Base-by-base conservation (phyloP, 352 stramenopile genomes). In the Lagenidium giganteum region DNA sequence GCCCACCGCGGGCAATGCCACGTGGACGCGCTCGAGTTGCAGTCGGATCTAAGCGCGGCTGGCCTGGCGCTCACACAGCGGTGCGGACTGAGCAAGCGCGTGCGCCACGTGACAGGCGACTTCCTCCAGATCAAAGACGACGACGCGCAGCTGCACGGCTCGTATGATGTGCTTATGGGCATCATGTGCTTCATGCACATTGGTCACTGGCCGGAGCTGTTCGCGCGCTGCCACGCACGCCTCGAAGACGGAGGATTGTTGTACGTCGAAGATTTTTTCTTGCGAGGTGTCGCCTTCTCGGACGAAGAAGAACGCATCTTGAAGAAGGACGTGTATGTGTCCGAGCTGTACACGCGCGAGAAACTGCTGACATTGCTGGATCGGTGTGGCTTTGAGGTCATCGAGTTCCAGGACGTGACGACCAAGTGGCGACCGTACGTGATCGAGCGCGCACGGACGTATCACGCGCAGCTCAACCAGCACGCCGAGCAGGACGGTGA, bases 201-300 rank as follows among this genome's bases (percentile, higher is more conserved):
- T 40, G 67, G 67, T 18, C 51, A 79, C 29, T 87, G 77, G 63
- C 33, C 22, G 7, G 43, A 72, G 29, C 58, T 93, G 3, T 87
- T 91, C 44, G 47, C 67, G 20, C 66, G 64, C 21, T 86, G 73
- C 60, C 60, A 65, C 16, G 47, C 69, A 35, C 65, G 61, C 48
- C 61, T 95, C 27, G 74, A 80, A 25, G 61, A 71, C 9, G 72
- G 66, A 16, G 83, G 77, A 0, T 61, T 82, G 25, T 20, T 95
- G 17, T 93, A 87, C 49, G 62, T 87, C 8, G 80, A 95, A 27
- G 83, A 93, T 41, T 93, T 87, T 46, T 88, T 85, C 59, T 44
- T 65, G 20, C 62, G 53, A 27, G 60, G 67, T 0, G 16, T 47
- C 4, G 42, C 47, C 3, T 70, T 93, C 54, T 70, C 73, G 1